Evolutionary conservation across 768 basidiomycete genomes (phyloP).

Genomic region (Psilocybe azurescens): DNA sequence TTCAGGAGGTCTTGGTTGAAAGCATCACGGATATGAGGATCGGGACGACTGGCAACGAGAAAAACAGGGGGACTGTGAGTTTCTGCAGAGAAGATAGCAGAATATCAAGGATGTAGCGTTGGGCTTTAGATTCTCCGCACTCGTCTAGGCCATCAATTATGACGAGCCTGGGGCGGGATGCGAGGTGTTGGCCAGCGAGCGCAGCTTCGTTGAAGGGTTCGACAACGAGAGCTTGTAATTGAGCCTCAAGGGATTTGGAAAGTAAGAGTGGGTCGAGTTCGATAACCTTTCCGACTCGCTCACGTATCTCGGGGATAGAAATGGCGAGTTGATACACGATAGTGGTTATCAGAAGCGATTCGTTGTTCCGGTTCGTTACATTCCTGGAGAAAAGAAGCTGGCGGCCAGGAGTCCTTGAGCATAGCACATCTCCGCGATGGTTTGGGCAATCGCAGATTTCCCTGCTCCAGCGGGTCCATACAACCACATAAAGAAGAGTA

Average conservation of each 20-base stretch:
- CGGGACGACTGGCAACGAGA: constrained; percentile 26
- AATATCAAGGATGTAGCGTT: constrained; percentile 17
- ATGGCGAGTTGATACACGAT: constrained; percentile 22
- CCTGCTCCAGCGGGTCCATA: constrained; percentile 25
- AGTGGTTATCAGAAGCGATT: constrained; percentile 20
- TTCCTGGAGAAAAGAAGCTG: constrained; percentile 26
- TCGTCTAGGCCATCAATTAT: constrained; percentile 31
- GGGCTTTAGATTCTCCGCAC: constrained; percentile 15
- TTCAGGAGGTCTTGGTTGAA: constrained; percentile 15
- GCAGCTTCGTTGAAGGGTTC: constrained; percentile 13
- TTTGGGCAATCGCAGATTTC: constrained; percentile 26
- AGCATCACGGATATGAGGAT: constrained; percentile 18
- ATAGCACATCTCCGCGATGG: constrained; percentile 21
- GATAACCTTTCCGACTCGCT: constrained; percentile 9
- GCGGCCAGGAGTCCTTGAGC: constrained; percentile 4
- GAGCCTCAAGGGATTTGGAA: constrained; percentile 6
- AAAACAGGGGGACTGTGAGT: constrained; percentile 16
- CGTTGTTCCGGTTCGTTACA: constrained; percentile 10
- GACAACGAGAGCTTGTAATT: constrained; percentile 17
- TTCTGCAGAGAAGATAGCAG: constrained; percentile 4
- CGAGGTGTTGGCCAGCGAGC: background rate
- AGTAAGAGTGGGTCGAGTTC: constrained; percentile 18
- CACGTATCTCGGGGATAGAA: constrained; percentile 7
- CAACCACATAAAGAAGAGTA: constrained; percentile 21
- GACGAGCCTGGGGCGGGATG: constrained; percentile 17